phyloP scores from a whole-genome alignment of 768 basidiomycete genomes.

The Termitomyces titanicus region DNA sequence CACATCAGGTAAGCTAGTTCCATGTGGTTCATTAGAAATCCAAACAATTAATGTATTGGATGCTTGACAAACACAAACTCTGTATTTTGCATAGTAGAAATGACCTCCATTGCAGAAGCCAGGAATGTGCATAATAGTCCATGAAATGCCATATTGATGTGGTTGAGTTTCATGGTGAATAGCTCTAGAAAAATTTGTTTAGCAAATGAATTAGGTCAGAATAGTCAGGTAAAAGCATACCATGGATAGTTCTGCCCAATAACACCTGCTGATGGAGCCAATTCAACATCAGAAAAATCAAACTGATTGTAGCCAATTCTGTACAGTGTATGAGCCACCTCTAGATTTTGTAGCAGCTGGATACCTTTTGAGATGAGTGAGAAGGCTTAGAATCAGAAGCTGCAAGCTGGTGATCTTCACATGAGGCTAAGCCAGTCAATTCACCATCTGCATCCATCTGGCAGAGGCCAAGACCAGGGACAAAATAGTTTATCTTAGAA shows the following conservation, averaged over 20 bases:
- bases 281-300: slow-evolving; percentile 9
- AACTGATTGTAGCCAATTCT: slow-evolving; percentile 1
- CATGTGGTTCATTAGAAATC: too few species aligned
- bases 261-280: slow-evolving; percentile 16
- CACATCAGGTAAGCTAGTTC: too few species aligned
- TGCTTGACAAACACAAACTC: slow-evolving; percentile 10
- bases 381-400: too few species aligned
- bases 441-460: too few species aligned
- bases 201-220: background rate
- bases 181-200: background rate
- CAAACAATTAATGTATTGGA: too few species aligned
- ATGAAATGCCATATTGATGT: slow-evolving; percentile 10
- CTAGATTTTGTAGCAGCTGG: too few species aligned
- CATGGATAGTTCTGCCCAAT: slow-evolving; percentile 17
- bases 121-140: slow-evolving; percentile 4
- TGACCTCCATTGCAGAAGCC: background rate
- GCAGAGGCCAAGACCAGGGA: background rate
- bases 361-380: too few species aligned
- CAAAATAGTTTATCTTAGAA: background rate
- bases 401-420: too few species aligned
- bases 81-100: slow-evolving; percentile 13
- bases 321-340: too few species aligned
- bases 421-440: too few species aligned
- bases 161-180: slow-evolving; percentile 15
- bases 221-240: too few species aligned